A percentile compares a stretch with the other conserved stretches of the same genome.
phyloP scores from a whole-genome alignment of 139 green algal species.

The Chlamydomonas asymmetrica region DNA sequence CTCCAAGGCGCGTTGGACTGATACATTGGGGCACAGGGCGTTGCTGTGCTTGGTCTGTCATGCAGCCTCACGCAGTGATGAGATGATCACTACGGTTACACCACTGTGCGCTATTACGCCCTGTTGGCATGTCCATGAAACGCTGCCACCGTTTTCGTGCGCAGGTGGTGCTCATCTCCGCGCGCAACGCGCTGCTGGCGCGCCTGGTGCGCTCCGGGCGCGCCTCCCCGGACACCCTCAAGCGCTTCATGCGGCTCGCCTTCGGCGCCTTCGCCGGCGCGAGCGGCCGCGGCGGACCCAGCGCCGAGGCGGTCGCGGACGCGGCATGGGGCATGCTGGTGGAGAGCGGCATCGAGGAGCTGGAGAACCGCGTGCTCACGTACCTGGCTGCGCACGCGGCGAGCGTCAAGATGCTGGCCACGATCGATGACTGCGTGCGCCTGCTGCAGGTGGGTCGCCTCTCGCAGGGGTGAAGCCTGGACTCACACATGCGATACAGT shows the following conservation, averaged over 20 bases:
- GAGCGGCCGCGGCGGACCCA: not conserved
- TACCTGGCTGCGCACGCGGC: conserved; percentile 60
- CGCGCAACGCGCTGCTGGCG: conserved; percentile 65
- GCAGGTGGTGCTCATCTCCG: conserved; percentile 72
- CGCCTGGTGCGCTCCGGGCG: conserved; percentile 57
- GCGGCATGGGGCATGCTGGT: conserved; percentile 62
- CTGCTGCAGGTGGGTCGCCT: conserved; percentile 54
- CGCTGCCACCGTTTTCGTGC: too few species aligned
- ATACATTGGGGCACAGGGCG: too few species aligned
- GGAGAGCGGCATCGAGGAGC: conserved; percentile 56
- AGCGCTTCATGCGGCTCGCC: conserved; percentile 52
- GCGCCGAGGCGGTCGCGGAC: not conserved
- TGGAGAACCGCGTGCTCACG: conserved; percentile 69
- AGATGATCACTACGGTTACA: too few species aligned
- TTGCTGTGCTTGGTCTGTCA: too few species aligned
- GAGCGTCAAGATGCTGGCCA: conserved; percentile 59
- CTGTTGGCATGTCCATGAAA: too few species aligned
- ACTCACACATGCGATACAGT: too few species aligned
- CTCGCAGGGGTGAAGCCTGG: too few species aligned
- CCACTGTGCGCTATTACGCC: too few species aligned
- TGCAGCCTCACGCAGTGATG: too few species aligned
- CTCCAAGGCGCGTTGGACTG: too few species aligned
- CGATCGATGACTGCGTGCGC: conserved; percentile 55
- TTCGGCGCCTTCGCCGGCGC: conserved; percentile 58
- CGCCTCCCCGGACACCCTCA: conserved; percentile 26